Evolutionary conservation across 1,284 basidiomycete species (phyloP).

Genomic region (Marasmius sp.): DNA sequence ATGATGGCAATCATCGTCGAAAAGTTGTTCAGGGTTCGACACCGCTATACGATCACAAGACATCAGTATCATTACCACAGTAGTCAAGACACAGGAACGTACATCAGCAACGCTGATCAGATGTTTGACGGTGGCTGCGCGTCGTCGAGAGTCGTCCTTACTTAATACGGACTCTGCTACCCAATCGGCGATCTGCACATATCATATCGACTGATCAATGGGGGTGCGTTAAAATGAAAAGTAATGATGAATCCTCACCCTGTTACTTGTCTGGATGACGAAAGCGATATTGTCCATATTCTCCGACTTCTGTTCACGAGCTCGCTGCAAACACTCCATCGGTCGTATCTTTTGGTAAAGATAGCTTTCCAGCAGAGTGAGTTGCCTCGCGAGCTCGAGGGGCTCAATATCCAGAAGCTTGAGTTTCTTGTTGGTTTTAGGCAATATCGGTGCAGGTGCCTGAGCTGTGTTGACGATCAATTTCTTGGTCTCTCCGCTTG

Average conservation of each 20-base stretch:
- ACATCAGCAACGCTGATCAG: constrained; percentile 95
- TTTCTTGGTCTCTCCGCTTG: constrained; percentile 53
- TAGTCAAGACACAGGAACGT: neutral
- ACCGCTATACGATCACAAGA: constrained; percentile 60
- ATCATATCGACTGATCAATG: neutral
- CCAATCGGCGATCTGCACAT: constrained; percentile 83
- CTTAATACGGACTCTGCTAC: constrained; percentile 88
- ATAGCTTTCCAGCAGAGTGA: constrained; percentile 90
- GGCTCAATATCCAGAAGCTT: constrained; percentile 90
- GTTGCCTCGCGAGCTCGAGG: constrained; percentile 88
- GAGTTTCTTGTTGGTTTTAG: constrained; percentile 73
- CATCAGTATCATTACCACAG: constrained; percentile 2
- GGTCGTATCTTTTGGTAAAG: constrained; percentile 89
- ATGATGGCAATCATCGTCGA: constrained; percentile 96
- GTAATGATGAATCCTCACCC: constrained; percentile 47
- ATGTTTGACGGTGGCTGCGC: constrained; percentile 84
- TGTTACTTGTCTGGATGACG: constrained; percentile 91
- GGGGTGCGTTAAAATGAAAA: neutral
- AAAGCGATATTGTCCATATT: constrained; percentile 83
- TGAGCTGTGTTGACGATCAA: constrained; percentile 53
- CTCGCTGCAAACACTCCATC: constrained; percentile 87
- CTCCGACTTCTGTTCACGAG: constrained; percentile 72
- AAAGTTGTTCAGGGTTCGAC: constrained; percentile 89
- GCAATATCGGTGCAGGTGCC: constrained; percentile 77
- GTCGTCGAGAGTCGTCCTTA: constrained; percentile 84